Conservation (phyloP, 306 rosid genomes). For the Quercus rubra region DNA sequence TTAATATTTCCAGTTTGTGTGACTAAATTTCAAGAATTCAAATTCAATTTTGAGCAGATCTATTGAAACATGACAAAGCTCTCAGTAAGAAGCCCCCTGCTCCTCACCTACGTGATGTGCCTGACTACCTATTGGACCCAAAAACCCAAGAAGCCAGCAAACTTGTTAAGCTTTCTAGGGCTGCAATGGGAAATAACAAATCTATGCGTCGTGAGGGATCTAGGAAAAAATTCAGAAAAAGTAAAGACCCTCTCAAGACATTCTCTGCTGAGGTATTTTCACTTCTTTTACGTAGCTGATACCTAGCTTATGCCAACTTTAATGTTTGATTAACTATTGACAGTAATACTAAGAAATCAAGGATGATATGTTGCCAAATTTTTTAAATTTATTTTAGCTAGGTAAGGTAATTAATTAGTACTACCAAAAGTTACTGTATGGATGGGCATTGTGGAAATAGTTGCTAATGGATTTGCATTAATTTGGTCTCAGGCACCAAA, state of each 20-base stretch:
- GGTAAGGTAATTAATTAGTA: not conserved
- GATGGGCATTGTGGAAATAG: not conserved
- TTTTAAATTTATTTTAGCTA: not conserved
- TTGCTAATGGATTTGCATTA: not conserved
- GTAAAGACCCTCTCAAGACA: constrained; percentile 60
- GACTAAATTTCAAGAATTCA: constrained; percentile 2
- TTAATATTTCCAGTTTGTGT: not conserved
- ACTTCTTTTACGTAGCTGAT: not conserved
- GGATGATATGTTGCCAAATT: not conserved
- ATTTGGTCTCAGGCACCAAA: constrained; percentile 42
- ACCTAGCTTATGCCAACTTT: constrained; percentile 4
- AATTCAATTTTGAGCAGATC: constrained; percentile 52
- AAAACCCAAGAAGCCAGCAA: constrained; percentile 79
- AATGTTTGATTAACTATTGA: not conserved
- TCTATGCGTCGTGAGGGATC: constrained; percentile 29
- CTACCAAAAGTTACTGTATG: not conserved
- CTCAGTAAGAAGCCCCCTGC: constrained; percentile 91
- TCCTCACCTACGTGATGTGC: constrained; percentile 74
- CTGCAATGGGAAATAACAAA: constrained; percentile 57
- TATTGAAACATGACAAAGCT: constrained; percentile 87
- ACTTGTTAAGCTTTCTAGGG: constrained; percentile 68
- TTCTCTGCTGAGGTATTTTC: constrained; percentile 44
- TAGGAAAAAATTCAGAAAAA: constrained; percentile 48
- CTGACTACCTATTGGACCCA: constrained; percentile 74
- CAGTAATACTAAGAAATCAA: not conserved